A percentile compares a stretch with the other conserved stretches of the same genome.
These are phyloP conservation scores for Dentipellis fragilis DNA, from an alignment of 768 basidiomycete species.

Conservation along the genomic window DNA sequence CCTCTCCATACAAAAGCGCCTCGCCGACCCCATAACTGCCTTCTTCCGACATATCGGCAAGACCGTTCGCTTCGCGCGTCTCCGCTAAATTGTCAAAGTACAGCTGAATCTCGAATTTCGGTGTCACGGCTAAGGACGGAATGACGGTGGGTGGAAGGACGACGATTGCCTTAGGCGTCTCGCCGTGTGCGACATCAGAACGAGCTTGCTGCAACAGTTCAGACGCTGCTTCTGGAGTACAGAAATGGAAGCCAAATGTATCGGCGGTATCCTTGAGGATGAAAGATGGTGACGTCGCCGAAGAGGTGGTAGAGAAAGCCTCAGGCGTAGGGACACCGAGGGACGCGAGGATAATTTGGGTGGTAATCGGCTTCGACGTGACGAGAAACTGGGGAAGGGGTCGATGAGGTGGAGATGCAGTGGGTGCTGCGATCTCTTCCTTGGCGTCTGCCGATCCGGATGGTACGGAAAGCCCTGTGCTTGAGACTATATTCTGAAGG, in stretches of 20 bases:
- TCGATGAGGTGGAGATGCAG: constrained; percentile 4
- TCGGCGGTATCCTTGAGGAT: constrained; percentile 61
- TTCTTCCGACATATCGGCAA: background rate
- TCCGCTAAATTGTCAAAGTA: constrained; percentile 48
- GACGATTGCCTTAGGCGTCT: constrained; percentile 25
- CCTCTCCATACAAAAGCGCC: constrained; percentile 75
- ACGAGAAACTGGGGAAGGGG: constrained; percentile 51
- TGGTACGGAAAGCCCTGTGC: background rate
- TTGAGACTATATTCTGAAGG: background rate
- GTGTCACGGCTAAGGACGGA: constrained; percentile 45
- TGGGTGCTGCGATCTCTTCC: too few species aligned
- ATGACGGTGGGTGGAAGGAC: constrained; percentile 36
- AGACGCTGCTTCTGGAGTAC: constrained; percentile 20
- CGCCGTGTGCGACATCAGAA: constrained; percentile 28
- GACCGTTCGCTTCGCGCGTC: constrained; percentile 19
- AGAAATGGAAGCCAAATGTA: constrained; percentile 49
- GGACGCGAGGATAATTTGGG: constrained; percentile 29
- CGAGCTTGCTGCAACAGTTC: constrained; percentile 21
- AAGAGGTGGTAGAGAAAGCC: background rate
- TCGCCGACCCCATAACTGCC: constrained; percentile 57
- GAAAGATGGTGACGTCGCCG: constrained; percentile 18
- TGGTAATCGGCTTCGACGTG: constrained; percentile 30
- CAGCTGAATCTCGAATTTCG: constrained; percentile 55
- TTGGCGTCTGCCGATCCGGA: background rate
- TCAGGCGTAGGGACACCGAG: constrained; percentile 22